Conservation (phyloP, 2,329 filamentous ascomycete genomes). For the Aspergillus fischeri region DNA sequence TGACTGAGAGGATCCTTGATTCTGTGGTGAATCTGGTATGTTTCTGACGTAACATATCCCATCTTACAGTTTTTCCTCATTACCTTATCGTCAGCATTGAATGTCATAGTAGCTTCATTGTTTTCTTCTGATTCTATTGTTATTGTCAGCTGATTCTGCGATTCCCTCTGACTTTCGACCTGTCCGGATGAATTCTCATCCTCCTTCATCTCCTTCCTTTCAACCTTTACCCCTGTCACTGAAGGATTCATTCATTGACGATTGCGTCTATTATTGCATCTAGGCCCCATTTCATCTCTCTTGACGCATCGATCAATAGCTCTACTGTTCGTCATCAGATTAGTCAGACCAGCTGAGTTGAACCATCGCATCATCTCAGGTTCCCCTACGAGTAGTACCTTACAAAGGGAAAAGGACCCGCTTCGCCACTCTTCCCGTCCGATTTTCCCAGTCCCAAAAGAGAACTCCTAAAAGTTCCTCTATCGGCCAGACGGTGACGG, state of each 20-base stretch:
- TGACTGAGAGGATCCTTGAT: not conserved
- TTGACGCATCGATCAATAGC: slow-evolving; percentile 1
- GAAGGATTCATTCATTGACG: not conserved
- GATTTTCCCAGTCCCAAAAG: not conserved
- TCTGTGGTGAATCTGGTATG: not conserved
- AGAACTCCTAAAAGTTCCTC: slow-evolving; percentile 3
- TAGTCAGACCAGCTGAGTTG: slow-evolving; percentile 16
- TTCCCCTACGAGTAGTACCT: not conserved
- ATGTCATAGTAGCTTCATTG: not conserved
- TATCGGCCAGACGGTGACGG: slow-evolving; percentile 15
- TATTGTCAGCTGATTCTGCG: not conserved
- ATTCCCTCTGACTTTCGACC: not conserved
- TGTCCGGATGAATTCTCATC: not conserved
- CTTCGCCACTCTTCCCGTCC: slow-evolving; percentile 17
- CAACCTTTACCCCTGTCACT: not conserved
- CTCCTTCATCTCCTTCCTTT: not conserved
- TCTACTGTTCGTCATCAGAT: slow-evolving; percentile 7
- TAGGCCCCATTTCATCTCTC: not conserved
- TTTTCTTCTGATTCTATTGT: not conserved
- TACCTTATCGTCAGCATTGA: not conserved
- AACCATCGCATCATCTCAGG: slow-evolving; percentile 12
- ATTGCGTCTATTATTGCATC: not conserved
- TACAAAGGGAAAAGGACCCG: slow-evolving; percentile 1
- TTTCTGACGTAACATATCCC: slow-evolving; percentile 15
- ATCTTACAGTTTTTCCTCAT: not conserved